phyloP scores from a whole-genome alignment of 2,329 filamentous ascomycete genomes.

The Hypoxylon sp. region DNA sequence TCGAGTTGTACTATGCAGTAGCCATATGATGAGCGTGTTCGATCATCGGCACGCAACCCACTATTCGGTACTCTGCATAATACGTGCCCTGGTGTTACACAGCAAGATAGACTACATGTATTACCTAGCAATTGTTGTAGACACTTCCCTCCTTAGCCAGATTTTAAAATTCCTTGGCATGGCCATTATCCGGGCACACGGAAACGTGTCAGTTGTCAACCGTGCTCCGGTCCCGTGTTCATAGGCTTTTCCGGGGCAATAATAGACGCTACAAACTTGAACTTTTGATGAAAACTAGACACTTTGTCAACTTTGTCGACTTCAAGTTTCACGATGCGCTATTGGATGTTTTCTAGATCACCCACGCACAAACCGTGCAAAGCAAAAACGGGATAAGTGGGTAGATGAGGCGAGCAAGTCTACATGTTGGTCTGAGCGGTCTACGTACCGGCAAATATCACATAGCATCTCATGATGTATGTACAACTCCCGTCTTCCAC shows the following conservation, averaged over 20 bases:
- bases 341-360: constrained; percentile 21
- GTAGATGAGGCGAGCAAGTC: constrained; percentile 25
- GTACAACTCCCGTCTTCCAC: constrained; percentile 30
- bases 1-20: constrained; percentile 12
- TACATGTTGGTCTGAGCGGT: constrained; percentile 20
- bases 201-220: constrained; percentile 11
- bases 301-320: constrained; percentile 12
- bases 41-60: constrained; percentile 14
- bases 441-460: constrained; percentile 32
- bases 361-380: constrained; percentile 4
- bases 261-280: neutral
- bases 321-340: constrained; percentile 2
- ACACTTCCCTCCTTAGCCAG: neutral
- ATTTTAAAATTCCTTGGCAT: neutral
- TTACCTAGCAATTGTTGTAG: neutral
- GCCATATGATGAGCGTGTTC: constrained; percentile 8
- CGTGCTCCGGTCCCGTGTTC: constrained; percentile 8
- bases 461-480: constrained; percentile 33
- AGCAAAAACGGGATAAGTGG: constrained; percentile 24
- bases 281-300: constrained; percentile 8
- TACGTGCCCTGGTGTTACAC: constrained; percentile 14
- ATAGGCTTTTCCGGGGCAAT: constrained; percentile 1
- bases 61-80: neutral
- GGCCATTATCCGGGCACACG: neutral
- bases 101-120: neutral